Percentiles rank a stretch among this genome's conserved stretches.
phyloP scores from a whole-genome alignment of 345 rosid genomes.

The Hevea brasiliensis region DNA sequence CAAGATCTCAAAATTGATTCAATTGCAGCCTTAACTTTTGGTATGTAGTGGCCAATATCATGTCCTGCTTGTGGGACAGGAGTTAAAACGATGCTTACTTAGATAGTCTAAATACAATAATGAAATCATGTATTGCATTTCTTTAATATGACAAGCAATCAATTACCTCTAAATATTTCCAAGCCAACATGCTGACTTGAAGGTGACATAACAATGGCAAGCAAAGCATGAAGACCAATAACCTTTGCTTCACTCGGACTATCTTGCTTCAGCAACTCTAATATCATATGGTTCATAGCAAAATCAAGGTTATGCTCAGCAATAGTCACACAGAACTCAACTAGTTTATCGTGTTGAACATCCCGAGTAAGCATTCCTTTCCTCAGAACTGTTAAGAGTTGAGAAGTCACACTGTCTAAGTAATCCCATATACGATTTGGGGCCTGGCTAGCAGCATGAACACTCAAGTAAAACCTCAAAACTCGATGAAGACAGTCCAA shows the following conservation, averaged over 20 bases:
- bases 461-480: constrained; percentile 93
- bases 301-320: constrained; percentile 99
- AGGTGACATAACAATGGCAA: constrained; percentile 90
- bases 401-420: constrained; percentile 96
- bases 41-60: constrained; percentile 87
- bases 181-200: constrained; percentile 81
- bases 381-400: constrained; percentile 78
- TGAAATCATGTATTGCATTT: constrained; percentile 15
- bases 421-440: constrained; percentile 97
- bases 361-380: constrained; percentile 96
- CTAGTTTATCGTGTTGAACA: constrained; percentile 95
- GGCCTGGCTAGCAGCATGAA: constrained; percentile 88
- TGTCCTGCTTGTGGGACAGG: constrained; percentile 54
- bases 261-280: constrained; percentile 94
- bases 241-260: constrained; percentile 96
- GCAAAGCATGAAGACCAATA: constrained; percentile 93
- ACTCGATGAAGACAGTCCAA: constrained; percentile 96
- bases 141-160: constrained; percentile 19
- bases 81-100: constrained; percentile 22
- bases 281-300: constrained; percentile 95
- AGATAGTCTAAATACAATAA: constrained; percentile 10
- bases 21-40: constrained; percentile 96
- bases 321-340: constrained; percentile 93
- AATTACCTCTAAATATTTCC: constrained; percentile 83
- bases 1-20: constrained; percentile 93